These are phyloP conservation scores for Verticillium longisporum DNA, from an alignment of 2,329 filamentous ascomycete species.

Conservation along the genomic window DNA sequence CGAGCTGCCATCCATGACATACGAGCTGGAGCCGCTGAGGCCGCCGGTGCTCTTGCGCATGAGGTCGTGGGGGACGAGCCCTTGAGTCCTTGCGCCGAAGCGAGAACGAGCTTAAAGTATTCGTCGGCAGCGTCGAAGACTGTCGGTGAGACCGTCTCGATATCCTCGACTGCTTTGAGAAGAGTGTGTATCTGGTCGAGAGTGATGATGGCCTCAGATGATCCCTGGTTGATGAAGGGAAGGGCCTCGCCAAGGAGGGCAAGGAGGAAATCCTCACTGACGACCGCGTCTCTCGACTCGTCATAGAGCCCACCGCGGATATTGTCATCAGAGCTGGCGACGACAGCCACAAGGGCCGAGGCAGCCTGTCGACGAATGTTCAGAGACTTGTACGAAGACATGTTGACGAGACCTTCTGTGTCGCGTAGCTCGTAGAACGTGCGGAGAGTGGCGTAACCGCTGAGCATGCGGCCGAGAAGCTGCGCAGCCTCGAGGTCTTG, in stretches of 20 bases:
- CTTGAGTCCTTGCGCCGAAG: slow-evolving; percentile 58
- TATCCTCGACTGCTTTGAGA: slow-evolving; percentile 71
- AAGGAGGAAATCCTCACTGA: slow-evolving; percentile 82
- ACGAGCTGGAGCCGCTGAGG: slow-evolving; percentile 47
- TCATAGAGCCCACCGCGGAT: slow-evolving; percentile 90
- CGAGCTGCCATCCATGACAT: slow-evolving; percentile 67
- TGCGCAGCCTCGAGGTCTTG: slow-evolving; percentile 76
- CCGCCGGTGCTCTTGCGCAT: slow-evolving; percentile 48
- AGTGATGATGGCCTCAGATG: slow-evolving; percentile 41
- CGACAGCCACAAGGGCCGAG: slow-evolving; percentile 70
- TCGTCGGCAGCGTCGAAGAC: slow-evolving; percentile 71
- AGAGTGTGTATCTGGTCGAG: slow-evolving; percentile 68
- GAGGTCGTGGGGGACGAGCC: slow-evolving; percentile 59
- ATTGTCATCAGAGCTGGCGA: slow-evolving; percentile 80
- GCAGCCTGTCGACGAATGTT: slow-evolving; percentile 63
- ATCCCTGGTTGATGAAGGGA: slow-evolving; percentile 59
- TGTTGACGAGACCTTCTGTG: slow-evolving; percentile 16
- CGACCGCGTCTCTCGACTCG: slow-evolving; percentile 69
- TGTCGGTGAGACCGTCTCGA: slow-evolving; percentile 66
- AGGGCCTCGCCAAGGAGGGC: slow-evolving; percentile 78
- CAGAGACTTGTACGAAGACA: slow-evolving; percentile 35
- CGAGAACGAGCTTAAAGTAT: slow-evolving; percentile 68
- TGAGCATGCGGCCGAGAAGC: slow-evolving; percentile 77
- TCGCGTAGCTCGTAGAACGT: slow-evolving; percentile 90
- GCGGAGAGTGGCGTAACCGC: slow-evolving; percentile 85